phyloP scores from a whole-genome alignment of 495 filamentous ascomycete species.

The Penicillium taxi region DNA sequence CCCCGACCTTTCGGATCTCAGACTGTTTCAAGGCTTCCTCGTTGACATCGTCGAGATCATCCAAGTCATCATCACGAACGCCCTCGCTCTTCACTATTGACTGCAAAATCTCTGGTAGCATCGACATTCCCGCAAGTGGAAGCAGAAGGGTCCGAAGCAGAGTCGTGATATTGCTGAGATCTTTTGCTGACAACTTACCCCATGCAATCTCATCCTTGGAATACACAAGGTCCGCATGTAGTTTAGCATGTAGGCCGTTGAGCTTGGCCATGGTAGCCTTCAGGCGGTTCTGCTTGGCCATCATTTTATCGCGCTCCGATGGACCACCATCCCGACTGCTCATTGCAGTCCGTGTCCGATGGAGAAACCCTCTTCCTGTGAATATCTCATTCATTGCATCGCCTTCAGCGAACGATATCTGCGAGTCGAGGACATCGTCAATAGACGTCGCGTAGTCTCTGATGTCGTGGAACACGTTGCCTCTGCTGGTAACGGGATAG shows the following conservation, averaged over 20 bases:
- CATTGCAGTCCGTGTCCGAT: slow-evolving; percentile 17
- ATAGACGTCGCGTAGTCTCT: slow-evolving; percentile 43
- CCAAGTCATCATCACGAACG: slow-evolving; percentile 5
- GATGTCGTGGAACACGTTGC: slow-evolving; percentile 49
- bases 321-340: slow-evolving; percentile 13
- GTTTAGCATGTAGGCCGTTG: slow-evolving; percentile 54
- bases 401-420: slow-evolving; percentile 50
- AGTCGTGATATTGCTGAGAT: slow-evolving; percentile 47
- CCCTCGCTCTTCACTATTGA: slow-evolving; percentile 35
- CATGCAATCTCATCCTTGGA: slow-evolving; percentile 64
- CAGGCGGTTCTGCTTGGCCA: slow-evolving; percentile 32
- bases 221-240: slow-evolving; percentile 58
- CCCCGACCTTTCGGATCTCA: slow-evolving; percentile 39
- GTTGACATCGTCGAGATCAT: slow-evolving; percentile 18
- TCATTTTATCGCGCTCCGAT: slow-evolving; percentile 32
- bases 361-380: slow-evolving; percentile 14
- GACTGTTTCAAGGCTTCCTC: slow-evolving; percentile 25
- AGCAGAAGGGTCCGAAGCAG: slow-evolving; percentile 51
- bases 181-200: slow-evolving; percentile 59
- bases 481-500: slow-evolving; percentile 54
- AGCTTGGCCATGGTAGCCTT: slow-evolving; percentile 42
- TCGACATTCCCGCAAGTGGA: slow-evolving; percentile 59
- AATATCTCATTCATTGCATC: slow-evolving; percentile 16
- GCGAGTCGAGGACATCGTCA: slow-evolving; percentile 44
- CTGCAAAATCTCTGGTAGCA: slow-evolving; percentile 63